These are phyloP conservation scores for Phytophthora hybrid DNA, from an alignment of 352 stramenopile genomes.

Conservation along the genomic window DNA sequence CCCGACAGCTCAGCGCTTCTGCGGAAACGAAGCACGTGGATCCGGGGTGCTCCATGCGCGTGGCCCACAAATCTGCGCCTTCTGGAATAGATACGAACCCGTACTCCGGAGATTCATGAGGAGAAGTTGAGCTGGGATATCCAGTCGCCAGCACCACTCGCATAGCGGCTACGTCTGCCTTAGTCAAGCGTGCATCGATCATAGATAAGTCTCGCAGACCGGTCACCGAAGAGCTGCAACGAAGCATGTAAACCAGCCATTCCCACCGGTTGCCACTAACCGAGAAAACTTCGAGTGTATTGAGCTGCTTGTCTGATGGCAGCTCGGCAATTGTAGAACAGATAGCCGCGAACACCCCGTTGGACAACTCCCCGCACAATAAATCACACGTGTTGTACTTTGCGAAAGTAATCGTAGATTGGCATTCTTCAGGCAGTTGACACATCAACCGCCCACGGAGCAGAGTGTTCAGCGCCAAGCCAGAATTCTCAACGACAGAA, in stretches of 20 bases:
- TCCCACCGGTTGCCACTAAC: not conserved
- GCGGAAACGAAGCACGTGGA: not conserved
- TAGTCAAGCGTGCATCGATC: not conserved
- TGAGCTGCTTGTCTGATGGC: not conserved
- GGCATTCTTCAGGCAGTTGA: not conserved
- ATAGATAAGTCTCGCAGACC: not conserved
- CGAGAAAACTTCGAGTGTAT: not conserved
- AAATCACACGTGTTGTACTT: not conserved
- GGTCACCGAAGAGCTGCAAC: not conserved
- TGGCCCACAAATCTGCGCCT: not conserved
- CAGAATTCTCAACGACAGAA: not conserved
- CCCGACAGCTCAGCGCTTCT: not conserved
- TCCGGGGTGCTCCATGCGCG: too few relatives aligned
- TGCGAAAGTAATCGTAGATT: not conserved
- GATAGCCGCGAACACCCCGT: not conserved
- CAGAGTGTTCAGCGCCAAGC: not conserved
- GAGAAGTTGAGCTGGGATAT: not conserved
- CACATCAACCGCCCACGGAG: not conserved
- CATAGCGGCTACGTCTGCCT: not conserved
- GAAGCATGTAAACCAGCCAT: not conserved
- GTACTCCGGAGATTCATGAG: not conserved
- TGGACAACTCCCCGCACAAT: not conserved
- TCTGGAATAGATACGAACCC: not conserved
- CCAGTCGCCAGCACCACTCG: not conserved
- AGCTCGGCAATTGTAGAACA: not conserved